Evolutionary conservation across 2,329 filamentous ascomycete species (phyloP), one percentile per base, ranked within the genome.

Genomic region (Cercospora janseana): DNA sequence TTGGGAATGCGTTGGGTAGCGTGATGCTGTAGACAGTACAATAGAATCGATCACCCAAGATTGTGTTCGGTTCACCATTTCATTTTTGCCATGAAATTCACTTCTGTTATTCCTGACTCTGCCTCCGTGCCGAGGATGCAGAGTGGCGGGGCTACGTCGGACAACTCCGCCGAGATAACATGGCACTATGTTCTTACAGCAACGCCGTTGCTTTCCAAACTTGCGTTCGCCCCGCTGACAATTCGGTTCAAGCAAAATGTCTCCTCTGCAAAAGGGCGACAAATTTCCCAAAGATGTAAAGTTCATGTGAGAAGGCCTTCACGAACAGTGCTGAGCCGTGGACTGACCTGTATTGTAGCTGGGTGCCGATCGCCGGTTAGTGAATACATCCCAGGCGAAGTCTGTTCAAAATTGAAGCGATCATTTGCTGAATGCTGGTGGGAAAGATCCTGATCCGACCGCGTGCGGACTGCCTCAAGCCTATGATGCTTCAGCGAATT

Each of bases 401-500:
- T 13, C 10, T 26, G n/a, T 18, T 18, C n/a, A 10, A 15, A 1
- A n/a, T n/a, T n/a, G n/a, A n/a, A n/a, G n/a, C n/a, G 12, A n/a
- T 15, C n/a, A 15, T 7, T 9, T 9, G 92, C 63, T 32, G 16
- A 23, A 23, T 24, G 4, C 2, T 27, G 12, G 6, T 26, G n/a
- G 9, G 9, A 3, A 18, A 47, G 44, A 47, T 37, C 79, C 75
- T 43, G 75, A 79, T 58, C 80, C 94, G 63, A 87, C 81, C 46
- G 76, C 80, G 56, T 95, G 91, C 72, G 90, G 90, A 60, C 79
- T 86, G 51, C 88, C 89, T 54, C 79, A 84, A 66, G 79, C 80
- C 66, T 94, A 86, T 75, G 77, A 93, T 62, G 90, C 90, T 65
- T 86, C 82, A 75, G 86, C 90, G 72, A 80, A 86, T 68, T 87